A percentile compares a stretch with the other conserved stretches of the same genome.
Conservation (phyloP, 139 green algal species). For the Gonium pectorale region DNA sequence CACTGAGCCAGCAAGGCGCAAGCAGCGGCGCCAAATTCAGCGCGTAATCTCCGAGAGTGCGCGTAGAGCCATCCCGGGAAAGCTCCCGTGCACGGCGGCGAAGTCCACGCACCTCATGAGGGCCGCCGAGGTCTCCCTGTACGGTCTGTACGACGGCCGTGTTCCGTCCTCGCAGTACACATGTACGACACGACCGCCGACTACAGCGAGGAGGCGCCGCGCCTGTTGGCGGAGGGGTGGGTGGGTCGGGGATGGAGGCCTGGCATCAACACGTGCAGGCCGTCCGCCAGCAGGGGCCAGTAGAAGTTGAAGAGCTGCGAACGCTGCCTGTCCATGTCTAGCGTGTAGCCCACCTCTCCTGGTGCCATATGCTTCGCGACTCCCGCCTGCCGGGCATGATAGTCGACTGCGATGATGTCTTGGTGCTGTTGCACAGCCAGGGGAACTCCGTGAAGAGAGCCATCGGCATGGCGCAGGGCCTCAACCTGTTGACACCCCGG, state of each 20-base stretch:
- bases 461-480: conserved; percentile 47
- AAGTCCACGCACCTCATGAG: conserved; percentile 50
- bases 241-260: too few relatives aligned
- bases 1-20: not conserved
- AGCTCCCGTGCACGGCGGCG: too few relatives aligned
- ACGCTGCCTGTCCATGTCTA: too few relatives aligned
- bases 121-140: conserved; percentile 60
- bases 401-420: conserved; percentile 72
- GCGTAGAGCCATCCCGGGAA: too few relatives aligned
- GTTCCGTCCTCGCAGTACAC: conserved; percentile 65
- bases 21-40: not conserved
- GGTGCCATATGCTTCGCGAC: conserved; percentile 75
- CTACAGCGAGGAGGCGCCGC: conserved; percentile 44
- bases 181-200: conserved; percentile 63
- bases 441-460: conserved; percentile 39
- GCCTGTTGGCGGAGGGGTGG: too few relatives aligned
- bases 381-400: conserved; percentile 58
- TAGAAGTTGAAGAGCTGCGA: too few relatives aligned
- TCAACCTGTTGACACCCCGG: too few relatives aligned
- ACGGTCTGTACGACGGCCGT: conserved; percentile 67
- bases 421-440: conserved; percentile 77
- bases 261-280: too few relatives aligned
- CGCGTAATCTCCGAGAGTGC: too few relatives aligned
- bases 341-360: conserved; percentile 55
- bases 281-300: too few relatives aligned